phyloP scores from a whole-genome alignment of 192 early-diverging fungal species.

The Blastocladiella britannica region DNA sequence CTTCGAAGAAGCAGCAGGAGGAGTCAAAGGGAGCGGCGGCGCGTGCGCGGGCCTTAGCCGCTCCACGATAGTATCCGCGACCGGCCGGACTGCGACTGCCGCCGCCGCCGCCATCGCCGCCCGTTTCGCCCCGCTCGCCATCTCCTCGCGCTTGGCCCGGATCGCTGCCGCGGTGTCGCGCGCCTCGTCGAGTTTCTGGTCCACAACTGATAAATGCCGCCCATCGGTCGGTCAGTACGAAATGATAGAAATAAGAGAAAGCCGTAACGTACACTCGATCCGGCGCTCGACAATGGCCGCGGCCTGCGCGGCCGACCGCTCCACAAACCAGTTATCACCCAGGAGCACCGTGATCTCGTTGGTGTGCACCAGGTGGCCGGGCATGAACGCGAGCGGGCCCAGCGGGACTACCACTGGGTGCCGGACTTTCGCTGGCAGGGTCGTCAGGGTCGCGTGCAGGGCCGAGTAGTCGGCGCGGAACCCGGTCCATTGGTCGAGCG shows the following conservation, averaged over 20 bases:
- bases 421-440: conserved; percentile 11
- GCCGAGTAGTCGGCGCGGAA: conserved; percentile 15
- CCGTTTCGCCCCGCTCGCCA: conserved; percentile 13
- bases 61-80: too few relatives aligned
- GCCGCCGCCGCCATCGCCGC: background rate
- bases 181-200: background rate
- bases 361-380: conserved; percentile 70
- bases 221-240: background rate
- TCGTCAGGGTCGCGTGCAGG: conserved; percentile 11
- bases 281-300: conserved; percentile 45
- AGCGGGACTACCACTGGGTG: conserved; percentile 42
- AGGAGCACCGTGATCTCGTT: conserved; percentile 71
- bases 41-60: too few relatives aligned
- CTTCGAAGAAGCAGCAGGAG: too few relatives aligned
- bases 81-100: too few relatives aligned
- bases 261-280: conserved; percentile 29
- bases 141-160: background rate
- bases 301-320: conserved; percentile 55
- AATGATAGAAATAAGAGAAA: conserved; percentile 1
- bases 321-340: conserved; percentile 86
- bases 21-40: too few relatives aligned
- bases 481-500: conserved; percentile 10
- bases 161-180: conserved; percentile 2
- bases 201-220: background rate
- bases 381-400: conserved; percentile 72